Conservation (phyloP, 2,329 filamentous ascomycete genomes). For the Fusarium pseudocircinatum region DNA sequence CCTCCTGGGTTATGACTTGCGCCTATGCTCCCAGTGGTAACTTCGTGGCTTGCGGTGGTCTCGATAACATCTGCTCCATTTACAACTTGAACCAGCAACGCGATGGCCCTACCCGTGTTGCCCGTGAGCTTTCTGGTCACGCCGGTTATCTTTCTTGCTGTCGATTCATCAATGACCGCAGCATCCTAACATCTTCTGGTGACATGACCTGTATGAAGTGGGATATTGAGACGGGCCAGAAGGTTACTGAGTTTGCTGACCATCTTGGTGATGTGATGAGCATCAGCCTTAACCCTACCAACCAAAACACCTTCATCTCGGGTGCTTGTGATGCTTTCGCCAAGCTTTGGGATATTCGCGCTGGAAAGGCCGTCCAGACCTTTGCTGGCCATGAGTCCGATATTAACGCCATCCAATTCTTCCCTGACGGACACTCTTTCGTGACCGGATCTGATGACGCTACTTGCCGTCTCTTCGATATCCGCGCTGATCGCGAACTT, state of each 20-base stretch:
- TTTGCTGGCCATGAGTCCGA: conserved; percentile 98
- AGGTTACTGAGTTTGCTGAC: conserved; percentile 97
- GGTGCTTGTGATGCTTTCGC: conserved; percentile 98
- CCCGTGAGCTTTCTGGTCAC: conserved; percentile 94
- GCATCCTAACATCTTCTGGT: conserved; percentile 96
- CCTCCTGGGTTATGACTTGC: conserved; percentile 99
- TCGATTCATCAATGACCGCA: conserved; percentile 97
- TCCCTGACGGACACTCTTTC: conserved; percentile 98
- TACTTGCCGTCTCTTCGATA: conserved; percentile 96
- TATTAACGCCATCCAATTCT: conserved; percentile 99
- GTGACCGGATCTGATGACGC: conserved; percentile 98
- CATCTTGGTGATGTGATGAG: conserved; percentile 99
- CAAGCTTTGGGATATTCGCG: conserved; percentile 98
- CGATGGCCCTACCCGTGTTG: conserved; percentile 96
- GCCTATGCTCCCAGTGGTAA: conserved; percentile 98
- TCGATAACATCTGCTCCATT: conserved; percentile 99
- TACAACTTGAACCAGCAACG: conserved; percentile 96
- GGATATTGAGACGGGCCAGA: conserved; percentile 98
- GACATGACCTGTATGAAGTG: conserved; percentile 99
- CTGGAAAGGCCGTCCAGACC: conserved; percentile 97
- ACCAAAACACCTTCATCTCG: conserved; percentile 99
- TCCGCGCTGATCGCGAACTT: conserved; percentile 86
- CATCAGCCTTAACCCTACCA: conserved; percentile 98
- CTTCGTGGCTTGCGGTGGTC: conserved; percentile 96
- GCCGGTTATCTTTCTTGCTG: conserved; percentile 98